These are phyloP conservation scores for Verticillium isaacii DNA, from an alignment of 2,329 filamentous ascomycete species.

Conservation along the genomic window DNA sequence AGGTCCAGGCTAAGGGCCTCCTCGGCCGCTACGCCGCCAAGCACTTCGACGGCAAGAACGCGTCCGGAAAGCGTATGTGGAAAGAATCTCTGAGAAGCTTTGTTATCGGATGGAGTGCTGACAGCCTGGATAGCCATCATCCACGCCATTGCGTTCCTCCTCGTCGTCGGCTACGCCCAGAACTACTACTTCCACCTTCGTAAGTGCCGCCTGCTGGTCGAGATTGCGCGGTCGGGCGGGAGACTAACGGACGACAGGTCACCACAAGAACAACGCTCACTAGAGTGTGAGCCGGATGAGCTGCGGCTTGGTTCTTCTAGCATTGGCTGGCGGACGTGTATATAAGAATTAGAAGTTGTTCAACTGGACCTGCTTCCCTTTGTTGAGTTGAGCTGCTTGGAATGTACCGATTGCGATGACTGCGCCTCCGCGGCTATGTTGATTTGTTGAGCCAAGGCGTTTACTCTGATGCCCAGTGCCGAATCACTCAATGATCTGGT, in stretches of 20 bases:
- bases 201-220: conserved; percentile 46
- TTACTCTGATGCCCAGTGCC: no score
- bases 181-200: conserved; percentile 99
- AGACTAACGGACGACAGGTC: conserved; percentile 53
- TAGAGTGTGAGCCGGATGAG: conserved; percentile 43
- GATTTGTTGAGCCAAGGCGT: no score
- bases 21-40: conserved; percentile 82
- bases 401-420: background rate
- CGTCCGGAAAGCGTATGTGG: conserved; percentile 78
- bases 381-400: conserved; percentile 1
- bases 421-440: background rate
- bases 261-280: conserved; percentile 99
- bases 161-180: conserved; percentile 86
- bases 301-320: conserved; percentile 7
- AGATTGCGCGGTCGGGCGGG: background rate
- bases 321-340: conserved; percentile 13
- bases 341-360: conserved; percentile 14
- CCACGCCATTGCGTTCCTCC: conserved; percentile 74
- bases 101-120: background rate
- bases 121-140: conserved; percentile 64
- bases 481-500: no score
- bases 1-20: conserved; percentile 75
- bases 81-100: background rate
- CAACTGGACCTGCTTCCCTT: conserved; percentile 2
- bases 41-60: conserved; percentile 89